Evolutionary conservation across 768 basidiomycete genomes (phyloP).

Genomic region (Collybia sp.): DNA sequence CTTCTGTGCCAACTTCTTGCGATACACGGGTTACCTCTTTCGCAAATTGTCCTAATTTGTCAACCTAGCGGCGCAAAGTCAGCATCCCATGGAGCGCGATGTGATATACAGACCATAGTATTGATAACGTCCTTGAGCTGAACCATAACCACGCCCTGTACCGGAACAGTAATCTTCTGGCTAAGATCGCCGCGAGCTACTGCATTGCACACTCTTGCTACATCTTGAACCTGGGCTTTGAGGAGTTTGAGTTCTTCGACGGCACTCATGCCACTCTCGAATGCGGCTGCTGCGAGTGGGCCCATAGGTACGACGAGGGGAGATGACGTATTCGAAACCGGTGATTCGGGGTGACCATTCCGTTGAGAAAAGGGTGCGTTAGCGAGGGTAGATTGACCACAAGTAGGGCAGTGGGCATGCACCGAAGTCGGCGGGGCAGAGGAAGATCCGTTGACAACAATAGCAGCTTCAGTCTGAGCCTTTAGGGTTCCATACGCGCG

Average conservation of each 20-base stretch:
- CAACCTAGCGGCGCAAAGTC: conserved; percentile 20
- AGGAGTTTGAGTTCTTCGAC: conserved; percentile 74
- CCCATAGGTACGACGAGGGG: conserved; percentile 49
- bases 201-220: conserved; percentile 77
- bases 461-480: not conserved
- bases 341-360: conserved; percentile 25
- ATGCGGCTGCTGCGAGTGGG: conserved; percentile 55
- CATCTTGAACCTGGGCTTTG: conserved; percentile 82
- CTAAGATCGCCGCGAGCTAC: conserved; percentile 73
- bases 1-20: conserved; percentile 82
- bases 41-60: conserved; percentile 79
- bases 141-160: conserved; percentile 76
- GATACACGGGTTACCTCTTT: conserved; percentile 85
- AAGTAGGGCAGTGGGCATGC: conserved; percentile 44
- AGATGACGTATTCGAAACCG: conserved; percentile 43
- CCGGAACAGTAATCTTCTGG: conserved; percentile 76
- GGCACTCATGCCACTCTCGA: conserved; percentile 64
- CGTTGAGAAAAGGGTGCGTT: conserved; percentile 24
- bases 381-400: conserved; percentile 45
- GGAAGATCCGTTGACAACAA: conserved; percentile 8
- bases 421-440: conserved; percentile 45
- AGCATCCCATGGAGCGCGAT: not conserved
- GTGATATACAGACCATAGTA: conserved; percentile 39
- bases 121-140: conserved; percentile 80
- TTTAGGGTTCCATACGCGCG: conserved; percentile 22